Percentiles rank a stretch among this genome's conserved stretches.
Conservation (phyloP, 1,139 yeast genomes). For the Debaryomyces robertsiae region DNA sequence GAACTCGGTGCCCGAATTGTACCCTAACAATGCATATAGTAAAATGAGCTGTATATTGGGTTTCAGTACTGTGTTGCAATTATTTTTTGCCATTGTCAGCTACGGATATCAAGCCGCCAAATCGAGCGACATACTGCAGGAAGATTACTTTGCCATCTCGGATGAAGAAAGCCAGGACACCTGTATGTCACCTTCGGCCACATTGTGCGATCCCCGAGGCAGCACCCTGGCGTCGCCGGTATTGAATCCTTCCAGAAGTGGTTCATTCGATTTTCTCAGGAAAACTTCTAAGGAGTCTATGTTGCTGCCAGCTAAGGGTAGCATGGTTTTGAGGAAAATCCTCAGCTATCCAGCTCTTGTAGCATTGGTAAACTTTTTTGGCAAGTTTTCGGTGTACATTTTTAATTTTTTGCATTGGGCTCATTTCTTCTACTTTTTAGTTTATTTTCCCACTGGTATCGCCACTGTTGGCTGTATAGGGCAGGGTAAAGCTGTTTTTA, state of each 20-base stretch:
- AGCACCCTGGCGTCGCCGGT: conserved; percentile 10
- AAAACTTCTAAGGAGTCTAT: conserved; percentile 22
- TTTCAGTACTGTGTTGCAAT: conserved; percentile 55
- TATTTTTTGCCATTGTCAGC: conserved; percentile 46
- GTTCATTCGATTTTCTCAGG: conserved; percentile 19
- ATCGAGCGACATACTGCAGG: conserved; percentile 10
- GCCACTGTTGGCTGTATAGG: conserved; percentile 77
- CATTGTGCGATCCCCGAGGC: conserved; percentile 35
- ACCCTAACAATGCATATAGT: conserved; percentile 75
- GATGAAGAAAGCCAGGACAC: conserved; percentile 37
- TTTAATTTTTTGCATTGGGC: conserved; percentile 66
- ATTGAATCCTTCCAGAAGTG: background rate
- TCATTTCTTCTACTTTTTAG: conserved; percentile 59
- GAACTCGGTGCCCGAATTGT: conserved; percentile 60
- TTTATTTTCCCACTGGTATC: conserved; percentile 71
- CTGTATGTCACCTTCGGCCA: conserved; percentile 38
- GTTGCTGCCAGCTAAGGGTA: conserved; percentile 11
- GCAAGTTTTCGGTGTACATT: conserved; percentile 21
- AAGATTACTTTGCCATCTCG: conserved; percentile 19
- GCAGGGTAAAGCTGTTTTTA: conserved; percentile 65
- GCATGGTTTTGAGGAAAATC: conserved; percentile 4
- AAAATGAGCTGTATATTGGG: conserved; percentile 65
- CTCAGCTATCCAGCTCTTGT: conserved; percentile 1
- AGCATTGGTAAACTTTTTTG: conserved; percentile 10
- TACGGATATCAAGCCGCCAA: conserved; percentile 19